phyloP scores from a whole-genome alignment of 495 filamentous ascomycete species.

The Alectoria sarmentosa region DNA sequence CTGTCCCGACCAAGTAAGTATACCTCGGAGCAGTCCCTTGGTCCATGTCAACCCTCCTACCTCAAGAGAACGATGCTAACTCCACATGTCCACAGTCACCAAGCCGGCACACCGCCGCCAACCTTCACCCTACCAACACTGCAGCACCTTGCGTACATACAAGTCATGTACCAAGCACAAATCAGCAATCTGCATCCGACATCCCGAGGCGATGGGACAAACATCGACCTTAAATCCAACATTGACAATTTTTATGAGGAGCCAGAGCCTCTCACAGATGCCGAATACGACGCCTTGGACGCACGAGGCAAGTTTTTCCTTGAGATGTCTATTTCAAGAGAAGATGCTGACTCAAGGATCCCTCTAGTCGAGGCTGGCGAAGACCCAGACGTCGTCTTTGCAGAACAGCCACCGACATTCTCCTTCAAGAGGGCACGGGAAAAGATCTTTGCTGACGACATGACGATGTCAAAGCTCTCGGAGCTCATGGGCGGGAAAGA shows the following conservation, averaged over 20 bases:
- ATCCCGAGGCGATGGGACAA: slow-evolving; percentile 12
- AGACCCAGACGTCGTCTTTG: background rate
- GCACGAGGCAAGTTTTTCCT: background rate
- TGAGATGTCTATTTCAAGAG: no score
- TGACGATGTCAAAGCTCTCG: slow-evolving; percentile 7
- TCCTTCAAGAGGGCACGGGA: background rate
- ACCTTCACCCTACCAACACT: slow-evolving; percentile 21
- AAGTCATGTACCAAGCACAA: slow-evolving; percentile 22
- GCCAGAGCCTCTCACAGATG: background rate
- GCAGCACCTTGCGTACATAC: slow-evolving; percentile 27
- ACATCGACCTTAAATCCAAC: slow-evolving; percentile 5
- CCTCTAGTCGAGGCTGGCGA: background rate
- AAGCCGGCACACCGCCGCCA: background rate
- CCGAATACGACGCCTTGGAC: background rate
- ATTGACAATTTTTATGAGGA: slow-evolving; percentile 14
- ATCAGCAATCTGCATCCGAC: slow-evolving; percentile 17
- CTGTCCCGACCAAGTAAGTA: background rate
- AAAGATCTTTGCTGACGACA: slow-evolving; percentile 10
- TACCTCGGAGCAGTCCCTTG: background rate
- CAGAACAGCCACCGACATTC: background rate
- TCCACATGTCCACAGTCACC: background rate
- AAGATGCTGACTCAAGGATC: background rate
- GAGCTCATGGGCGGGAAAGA: slow-evolving; percentile 16
- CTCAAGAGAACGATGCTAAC: background rate
- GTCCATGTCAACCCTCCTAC: background rate